Percentiles rank a stretch among this genome's conserved stretches.
Evolutionary conservation across 2,329 filamentous ascomycete genomes (phyloP).

Genomic region (Ilyonectria sp.): DNA sequence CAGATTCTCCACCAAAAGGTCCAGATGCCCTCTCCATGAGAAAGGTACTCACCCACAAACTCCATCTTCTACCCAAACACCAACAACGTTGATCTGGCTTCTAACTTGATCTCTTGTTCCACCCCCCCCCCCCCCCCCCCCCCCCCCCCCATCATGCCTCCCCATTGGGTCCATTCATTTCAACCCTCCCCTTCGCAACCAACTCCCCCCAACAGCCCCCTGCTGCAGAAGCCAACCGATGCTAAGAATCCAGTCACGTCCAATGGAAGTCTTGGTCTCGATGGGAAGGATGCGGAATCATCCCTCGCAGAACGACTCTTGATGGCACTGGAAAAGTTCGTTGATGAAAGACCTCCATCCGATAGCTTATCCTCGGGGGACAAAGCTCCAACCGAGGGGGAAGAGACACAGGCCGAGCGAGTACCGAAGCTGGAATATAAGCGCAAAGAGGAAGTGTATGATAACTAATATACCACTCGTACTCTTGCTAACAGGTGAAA

Average conservation of each 20-base stretch:
- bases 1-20: neutral
- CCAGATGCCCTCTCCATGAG: neutral
- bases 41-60: neutral
- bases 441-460: neutral
- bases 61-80: neutral
- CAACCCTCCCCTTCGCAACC: neutral
- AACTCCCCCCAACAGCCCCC: constrained; percentile 3
- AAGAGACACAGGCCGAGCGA: neutral
- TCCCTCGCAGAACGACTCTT: constrained; percentile 5
- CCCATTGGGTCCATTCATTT: neutral
- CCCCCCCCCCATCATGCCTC: neutral
- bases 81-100: neutral
- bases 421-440: neutral
- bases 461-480: neutral
- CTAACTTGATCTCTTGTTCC: neutral
- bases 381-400: neutral
- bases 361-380: neutral
- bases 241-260: neutral
- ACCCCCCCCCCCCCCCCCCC: neutral
- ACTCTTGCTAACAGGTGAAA: neutral
- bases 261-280: constrained; percentile 2
- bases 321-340: neutral
- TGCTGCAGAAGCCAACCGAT: neutral
- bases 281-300: neutral
- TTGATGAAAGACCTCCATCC: constrained; percentile 1